phyloP scores from a whole-genome alignment of 805 yeast species.

The Kazachstania viticola region DNA sequence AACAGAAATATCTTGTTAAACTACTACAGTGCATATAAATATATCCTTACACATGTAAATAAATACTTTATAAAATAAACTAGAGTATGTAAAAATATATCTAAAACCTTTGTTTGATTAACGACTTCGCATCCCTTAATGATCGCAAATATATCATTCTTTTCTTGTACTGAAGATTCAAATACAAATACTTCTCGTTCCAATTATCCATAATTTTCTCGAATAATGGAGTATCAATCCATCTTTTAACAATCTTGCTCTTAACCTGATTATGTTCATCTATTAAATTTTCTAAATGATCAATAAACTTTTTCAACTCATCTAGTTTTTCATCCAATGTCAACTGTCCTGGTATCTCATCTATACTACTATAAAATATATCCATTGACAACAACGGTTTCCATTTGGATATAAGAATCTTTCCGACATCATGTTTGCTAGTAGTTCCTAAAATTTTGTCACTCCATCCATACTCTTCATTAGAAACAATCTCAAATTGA shows the following conservation, averaged over 20 bases:
- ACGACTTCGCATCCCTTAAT: too few species aligned
- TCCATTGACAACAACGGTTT: slow-evolving; percentile 15
- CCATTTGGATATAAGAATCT: slow-evolving; percentile 8
- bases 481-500: slow-evolving; percentile 59
- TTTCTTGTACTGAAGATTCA: slow-evolving; percentile 28
- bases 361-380: slow-evolving; percentile 14
- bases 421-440: not conserved
- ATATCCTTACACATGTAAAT: too few species aligned
- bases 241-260: slow-evolving; percentile 27
- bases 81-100: too few species aligned
- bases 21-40: too few species aligned
- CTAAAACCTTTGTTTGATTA: too few species aligned
- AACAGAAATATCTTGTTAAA: too few species aligned
- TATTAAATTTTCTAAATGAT: slow-evolving; percentile 29
- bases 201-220: slow-evolving; percentile 31
- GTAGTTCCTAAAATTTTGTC: slow-evolving; percentile 7
- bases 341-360: slow-evolving; percentile 3
- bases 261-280: slow-evolving; percentile 34
- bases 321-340: slow-evolving; percentile 5
- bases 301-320: slow-evolving; percentile 30
- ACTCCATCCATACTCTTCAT: slow-evolving; percentile 75
- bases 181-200: slow-evolving; percentile 30
- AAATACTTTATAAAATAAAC: too few species aligned
- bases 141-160: slow-evolving; percentile 23
- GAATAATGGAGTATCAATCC: slow-evolving; percentile 16